phyloP scores from a whole-genome alignment of 1,284 basidiomycete species.

The Porogramme epimiltina region DNA sequence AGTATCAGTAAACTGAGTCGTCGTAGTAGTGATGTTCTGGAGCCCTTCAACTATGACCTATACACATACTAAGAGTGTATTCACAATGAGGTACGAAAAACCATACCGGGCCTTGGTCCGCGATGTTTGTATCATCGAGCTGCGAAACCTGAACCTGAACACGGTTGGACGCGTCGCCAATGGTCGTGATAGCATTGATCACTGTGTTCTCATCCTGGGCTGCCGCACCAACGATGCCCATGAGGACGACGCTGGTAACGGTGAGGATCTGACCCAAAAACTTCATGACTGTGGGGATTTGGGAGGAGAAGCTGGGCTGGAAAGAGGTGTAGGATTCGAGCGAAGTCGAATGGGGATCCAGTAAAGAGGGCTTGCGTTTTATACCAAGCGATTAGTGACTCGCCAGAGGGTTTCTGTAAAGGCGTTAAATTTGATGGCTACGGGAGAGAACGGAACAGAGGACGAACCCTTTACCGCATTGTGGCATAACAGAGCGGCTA shows the following conservation, averaged over 20 bases:
- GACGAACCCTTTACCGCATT: too few species aligned
- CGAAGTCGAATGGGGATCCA: neutral
- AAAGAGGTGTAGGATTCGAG: neutral
- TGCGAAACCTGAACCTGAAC: neutral
- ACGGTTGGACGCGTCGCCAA: neutral
- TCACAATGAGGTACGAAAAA: too few species aligned
- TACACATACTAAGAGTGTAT: too few species aligned
- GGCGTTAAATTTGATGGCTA: too few species aligned
- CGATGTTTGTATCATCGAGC: neutral
- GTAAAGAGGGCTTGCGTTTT: neutral
- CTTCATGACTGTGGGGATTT: neutral
- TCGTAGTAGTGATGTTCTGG: too few species aligned
- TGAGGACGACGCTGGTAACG: neutral
- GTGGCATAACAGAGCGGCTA: too few species aligned
- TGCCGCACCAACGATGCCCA: neutral
- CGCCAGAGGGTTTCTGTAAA: too few species aligned
- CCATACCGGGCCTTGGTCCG: too few species aligned
- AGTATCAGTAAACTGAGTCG: too few species aligned
- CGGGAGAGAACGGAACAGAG: too few species aligned
- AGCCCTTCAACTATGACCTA: too few species aligned
- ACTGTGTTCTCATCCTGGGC: neutral
- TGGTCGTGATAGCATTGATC: neutral
- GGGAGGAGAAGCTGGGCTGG: neutral
- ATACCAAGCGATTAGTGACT: too few species aligned
- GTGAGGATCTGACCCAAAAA: constrained; percentile 2